phyloP scores from a whole-genome alignment of 345 rosid species.

The Murraya koenigii region DNA sequence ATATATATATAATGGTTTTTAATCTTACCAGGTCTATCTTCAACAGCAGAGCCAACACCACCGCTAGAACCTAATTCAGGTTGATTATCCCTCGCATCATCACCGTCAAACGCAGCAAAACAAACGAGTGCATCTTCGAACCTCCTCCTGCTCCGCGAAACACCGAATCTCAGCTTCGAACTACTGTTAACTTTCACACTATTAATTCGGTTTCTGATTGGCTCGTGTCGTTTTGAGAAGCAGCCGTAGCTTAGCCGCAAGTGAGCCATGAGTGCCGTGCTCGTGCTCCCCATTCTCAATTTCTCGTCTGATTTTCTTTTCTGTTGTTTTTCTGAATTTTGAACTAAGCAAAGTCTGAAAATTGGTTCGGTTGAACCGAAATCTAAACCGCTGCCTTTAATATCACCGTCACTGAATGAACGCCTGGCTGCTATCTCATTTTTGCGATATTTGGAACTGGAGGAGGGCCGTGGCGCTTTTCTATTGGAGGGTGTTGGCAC shows the following conservation, averaged over 20 bases:
- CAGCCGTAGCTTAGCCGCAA: conserved; percentile 44
- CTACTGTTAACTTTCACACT: conserved; percentile 24
- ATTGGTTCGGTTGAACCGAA: neutral
- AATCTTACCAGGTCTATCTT: conserved; percentile 64
- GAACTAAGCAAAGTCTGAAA: neutral
- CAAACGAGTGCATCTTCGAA: conserved; percentile 22
- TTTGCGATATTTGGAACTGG: neutral
- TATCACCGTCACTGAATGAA: conserved; percentile 14
- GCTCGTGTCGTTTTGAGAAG: conserved; percentile 15
- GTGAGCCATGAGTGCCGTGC: conserved; percentile 58
- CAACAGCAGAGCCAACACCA: conserved; percentile 44
- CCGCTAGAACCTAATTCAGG: conserved; percentile 27
- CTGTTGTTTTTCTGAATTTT: neutral
- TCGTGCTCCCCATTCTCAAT: conserved; percentile 70
- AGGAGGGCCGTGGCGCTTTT: neutral
- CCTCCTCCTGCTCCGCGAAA: conserved; percentile 27
- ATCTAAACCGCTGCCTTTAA: neutral
- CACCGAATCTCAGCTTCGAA: conserved; percentile 29
- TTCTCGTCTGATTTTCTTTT: neutral
- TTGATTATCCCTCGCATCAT: conserved; percentile 31
- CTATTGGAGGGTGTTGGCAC: neutral
- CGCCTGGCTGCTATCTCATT: conserved; percentile 30
- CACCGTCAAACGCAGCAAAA: conserved; percentile 56
- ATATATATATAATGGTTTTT: neutral
- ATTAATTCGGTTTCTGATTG: conserved; percentile 12